Conservation (phyloP, 345 rosid genomes). For the Moricandia arvensis region DNA sequence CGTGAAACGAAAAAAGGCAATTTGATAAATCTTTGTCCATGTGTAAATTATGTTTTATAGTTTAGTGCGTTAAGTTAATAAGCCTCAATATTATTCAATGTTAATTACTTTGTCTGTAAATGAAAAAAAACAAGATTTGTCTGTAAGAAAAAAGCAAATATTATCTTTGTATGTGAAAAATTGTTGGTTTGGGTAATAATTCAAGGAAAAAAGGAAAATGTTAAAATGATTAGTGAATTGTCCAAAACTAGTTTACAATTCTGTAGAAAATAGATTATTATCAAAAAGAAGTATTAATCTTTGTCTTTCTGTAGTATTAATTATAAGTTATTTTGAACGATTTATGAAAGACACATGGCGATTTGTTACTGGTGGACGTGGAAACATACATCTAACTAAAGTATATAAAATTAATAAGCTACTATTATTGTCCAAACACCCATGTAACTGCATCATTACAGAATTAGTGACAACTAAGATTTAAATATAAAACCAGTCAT, state of each 20-base stretch:
- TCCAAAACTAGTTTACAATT: not conserved
- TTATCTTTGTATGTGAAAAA: not conserved
- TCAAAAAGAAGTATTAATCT: not conserved
- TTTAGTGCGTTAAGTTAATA: not conserved
- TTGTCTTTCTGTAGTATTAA: not conserved
- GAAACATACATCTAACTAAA: slow-evolving; percentile 15
- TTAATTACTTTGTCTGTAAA: not conserved
- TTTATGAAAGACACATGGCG: slow-evolving; percentile 11
- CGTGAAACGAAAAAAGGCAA: not conserved
- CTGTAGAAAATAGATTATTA: not conserved
- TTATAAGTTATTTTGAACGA: not conserved
- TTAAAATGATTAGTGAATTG: not conserved
- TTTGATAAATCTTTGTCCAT: no score
- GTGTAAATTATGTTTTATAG: not conserved
- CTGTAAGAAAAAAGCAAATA: no score
- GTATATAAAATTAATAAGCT: not conserved
- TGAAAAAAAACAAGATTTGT: not conserved
- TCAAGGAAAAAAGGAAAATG: not conserved
- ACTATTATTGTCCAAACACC: slow-evolving; percentile 30
- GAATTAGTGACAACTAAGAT: slow-evolving; percentile 34
- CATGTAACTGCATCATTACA: slow-evolving; percentile 29
- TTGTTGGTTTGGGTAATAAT: not conserved
- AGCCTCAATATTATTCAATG: not conserved
- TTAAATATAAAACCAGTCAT: slow-evolving; percentile 12
- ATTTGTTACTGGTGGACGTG: not conserved